These are phyloP conservation scores for Mollisiaceae sp. DNA, from an alignment of 2,329 filamentous ascomycete genomes.

Conservation along the genomic window DNA sequence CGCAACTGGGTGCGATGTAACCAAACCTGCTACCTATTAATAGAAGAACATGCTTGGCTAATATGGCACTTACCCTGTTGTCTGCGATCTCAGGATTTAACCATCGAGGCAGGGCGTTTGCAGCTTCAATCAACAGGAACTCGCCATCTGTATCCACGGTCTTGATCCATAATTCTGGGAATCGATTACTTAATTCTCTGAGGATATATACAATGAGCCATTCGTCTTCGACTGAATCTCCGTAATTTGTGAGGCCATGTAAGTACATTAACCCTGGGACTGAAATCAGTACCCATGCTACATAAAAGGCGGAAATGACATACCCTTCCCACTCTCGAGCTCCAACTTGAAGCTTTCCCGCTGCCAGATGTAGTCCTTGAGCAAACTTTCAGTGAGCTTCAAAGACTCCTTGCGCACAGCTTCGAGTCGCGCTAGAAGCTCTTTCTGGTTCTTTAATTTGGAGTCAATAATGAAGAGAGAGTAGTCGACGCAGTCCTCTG, in stretches of 20 bases:
- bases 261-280: slow-evolving; percentile 62
- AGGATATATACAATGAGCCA: slow-evolving; percentile 95
- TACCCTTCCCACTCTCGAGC: slow-evolving; percentile 64
- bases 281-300: background rate
- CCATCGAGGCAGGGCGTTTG: slow-evolving; percentile 86
- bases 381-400: slow-evolving; percentile 64
- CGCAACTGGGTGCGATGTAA: slow-evolving; percentile 77
- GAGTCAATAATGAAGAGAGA: slow-evolving; percentile 73
- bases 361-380: slow-evolving; percentile 96
- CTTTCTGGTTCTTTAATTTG: slow-evolving; percentile 55
- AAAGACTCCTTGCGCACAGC: slow-evolving; percentile 71
- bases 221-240: slow-evolving; percentile 95
- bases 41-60: slow-evolving; percentile 2
- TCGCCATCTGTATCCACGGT: slow-evolving; percentile 90
- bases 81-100: slow-evolving; percentile 88
- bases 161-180: slow-evolving; percentile 78
- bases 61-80: slow-evolving; percentile 61
- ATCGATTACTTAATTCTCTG: slow-evolving; percentile 76
- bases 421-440: slow-evolving; percentile 70
- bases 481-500: slow-evolving; percentile 88
- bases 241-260: slow-evolving; percentile 81
- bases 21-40: slow-evolving; percentile 66
- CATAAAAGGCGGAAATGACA: slow-evolving; percentile 26
- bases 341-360: slow-evolving; percentile 73
- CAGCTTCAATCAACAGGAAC: slow-evolving; percentile 93